Evolutionary conservation across 345 rosid species (phyloP), one percentile per base, ranked within the genome.

Genomic region (Euphorbia pulcherrima): DNA sequence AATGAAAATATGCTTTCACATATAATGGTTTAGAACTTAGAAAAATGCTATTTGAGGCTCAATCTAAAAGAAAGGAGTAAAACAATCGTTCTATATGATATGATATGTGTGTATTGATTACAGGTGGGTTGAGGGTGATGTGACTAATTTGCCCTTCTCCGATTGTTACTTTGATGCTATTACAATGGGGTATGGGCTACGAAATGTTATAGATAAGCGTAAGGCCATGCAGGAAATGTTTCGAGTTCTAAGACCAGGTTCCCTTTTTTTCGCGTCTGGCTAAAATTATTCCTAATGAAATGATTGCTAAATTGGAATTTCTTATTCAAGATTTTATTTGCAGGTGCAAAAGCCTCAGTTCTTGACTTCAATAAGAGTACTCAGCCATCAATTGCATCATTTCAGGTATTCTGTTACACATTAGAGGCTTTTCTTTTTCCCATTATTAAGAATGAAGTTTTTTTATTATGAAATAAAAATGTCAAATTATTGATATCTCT

Each of bases 101-200:
- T 41, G 17, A 7, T 40, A 21, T 51, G 41, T 52, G 12, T 70
- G 40, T 14, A 40, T 60, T 60, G 9, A 27, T 66, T 60, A 11
- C 63, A 84, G 97, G 77, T 94, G 92, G 96, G 75, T 89, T 64
- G 88, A 86, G 84, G 97, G 92, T 39, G 90, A 91, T 74, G 92
- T 92, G 11, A 80, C 86, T 24, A 80, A 84, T 70, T 81, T 94
- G 79, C 96, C 92, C 1, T 89, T 85, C 81, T 70, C 83, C 61
- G 87, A 88, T 72, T 75, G 86, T 72, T 56, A 60, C 67, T 91
- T 91, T 68, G 89, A 91, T 78, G 96, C 92, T 39, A 83, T 90
- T 46, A 88, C 99, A 2, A 82, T 94, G 85, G 95, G 96, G 68
- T 94, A 89, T 74, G 97, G 96, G 64, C 80, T 94, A 11, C 71